Evolutionary conservation across 768 basidiomycete genomes (phyloP).

Genomic region (Leccinum broughii): DNA sequence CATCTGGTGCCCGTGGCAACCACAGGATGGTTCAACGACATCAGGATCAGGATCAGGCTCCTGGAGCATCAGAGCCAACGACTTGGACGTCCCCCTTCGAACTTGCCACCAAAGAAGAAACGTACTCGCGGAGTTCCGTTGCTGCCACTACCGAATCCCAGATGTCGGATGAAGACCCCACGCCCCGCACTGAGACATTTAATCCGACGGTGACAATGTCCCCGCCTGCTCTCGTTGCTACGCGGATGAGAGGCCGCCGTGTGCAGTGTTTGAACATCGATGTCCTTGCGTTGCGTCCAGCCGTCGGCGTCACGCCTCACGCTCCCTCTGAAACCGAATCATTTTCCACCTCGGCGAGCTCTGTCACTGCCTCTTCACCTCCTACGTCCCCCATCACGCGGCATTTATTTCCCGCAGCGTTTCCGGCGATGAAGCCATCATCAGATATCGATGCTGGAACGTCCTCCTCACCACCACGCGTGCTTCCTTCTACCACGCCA

Average conservation of each 20-base stretch:
- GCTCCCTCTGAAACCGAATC: constrained; percentile 25
- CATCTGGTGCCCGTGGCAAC: constrained; percentile 3
- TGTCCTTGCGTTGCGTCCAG: constrained; percentile 16
- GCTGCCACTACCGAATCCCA: constrained; percentile 3
- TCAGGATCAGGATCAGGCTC: not conserved
- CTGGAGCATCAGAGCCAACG: not conserved
- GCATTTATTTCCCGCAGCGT: not conserved
- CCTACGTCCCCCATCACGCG: constrained; percentile 8
- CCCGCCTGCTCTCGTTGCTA: not conserved
- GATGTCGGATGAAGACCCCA: constrained; percentile 25
- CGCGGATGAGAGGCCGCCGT: constrained; percentile 2
- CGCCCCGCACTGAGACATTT: constrained; percentile 27
- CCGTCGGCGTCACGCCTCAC: constrained; percentile 22
- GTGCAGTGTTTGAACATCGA: constrained; percentile 7
- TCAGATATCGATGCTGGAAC: not conserved
- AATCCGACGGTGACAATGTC: not conserved
- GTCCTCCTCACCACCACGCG: not conserved
- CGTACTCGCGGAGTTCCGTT: constrained; percentile 3
- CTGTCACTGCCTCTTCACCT: constrained; percentile 1
- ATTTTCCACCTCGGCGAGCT: constrained; percentile 4
- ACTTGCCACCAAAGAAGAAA: not conserved
- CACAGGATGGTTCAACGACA: not conserved
- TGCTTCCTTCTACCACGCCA: constrained; percentile 4
- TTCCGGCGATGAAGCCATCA: constrained; percentile 2
- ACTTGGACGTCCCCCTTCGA: not conserved